Conservation (phyloP, 208 protist genomes). For the Leishmania braziliensis region DNA sequence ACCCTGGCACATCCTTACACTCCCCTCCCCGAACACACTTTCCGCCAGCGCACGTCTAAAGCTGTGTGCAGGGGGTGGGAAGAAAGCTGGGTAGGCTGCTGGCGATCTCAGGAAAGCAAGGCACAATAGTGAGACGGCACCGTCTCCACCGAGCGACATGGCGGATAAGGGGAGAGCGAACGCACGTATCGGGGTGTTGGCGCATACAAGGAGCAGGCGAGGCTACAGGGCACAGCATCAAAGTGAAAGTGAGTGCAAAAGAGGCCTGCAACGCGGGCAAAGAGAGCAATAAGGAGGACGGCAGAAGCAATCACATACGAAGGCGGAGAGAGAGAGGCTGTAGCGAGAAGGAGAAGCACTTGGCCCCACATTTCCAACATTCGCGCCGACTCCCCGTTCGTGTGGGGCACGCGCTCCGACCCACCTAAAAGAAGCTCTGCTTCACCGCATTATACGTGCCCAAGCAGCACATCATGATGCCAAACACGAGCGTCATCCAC, state of each 20-base stretch:
- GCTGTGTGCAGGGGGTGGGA: not conserved
- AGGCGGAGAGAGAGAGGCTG: not conserved
- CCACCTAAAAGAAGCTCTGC: conserved; percentile 43
- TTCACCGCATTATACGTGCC: conserved; percentile 56
- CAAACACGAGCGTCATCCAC: conserved; percentile 49
- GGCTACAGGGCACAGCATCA: not conserved
- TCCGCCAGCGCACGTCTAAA: not conserved
- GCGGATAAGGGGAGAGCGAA: not conserved
- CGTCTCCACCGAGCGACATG: not conserved
- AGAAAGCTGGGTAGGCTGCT: not conserved
- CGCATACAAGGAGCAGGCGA: not conserved
- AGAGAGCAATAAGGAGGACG: not conserved
- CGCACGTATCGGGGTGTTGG: not conserved
- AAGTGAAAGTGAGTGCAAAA: not conserved
- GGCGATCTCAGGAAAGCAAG: not conserved
- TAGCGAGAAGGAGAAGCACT: not conserved
- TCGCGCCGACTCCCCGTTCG: not conserved
- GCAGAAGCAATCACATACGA: not conserved
- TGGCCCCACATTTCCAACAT: not conserved
- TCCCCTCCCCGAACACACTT: not conserved
- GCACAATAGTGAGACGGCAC: not conserved
- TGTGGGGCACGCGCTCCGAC: not conserved
- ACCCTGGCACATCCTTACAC: not conserved
- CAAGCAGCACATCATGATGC: conserved; percentile 49
- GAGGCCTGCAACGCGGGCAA: not conserved